phyloP scores from a whole-genome alignment of 805 yeast species.

The Ogataea kodamae region DNA sequence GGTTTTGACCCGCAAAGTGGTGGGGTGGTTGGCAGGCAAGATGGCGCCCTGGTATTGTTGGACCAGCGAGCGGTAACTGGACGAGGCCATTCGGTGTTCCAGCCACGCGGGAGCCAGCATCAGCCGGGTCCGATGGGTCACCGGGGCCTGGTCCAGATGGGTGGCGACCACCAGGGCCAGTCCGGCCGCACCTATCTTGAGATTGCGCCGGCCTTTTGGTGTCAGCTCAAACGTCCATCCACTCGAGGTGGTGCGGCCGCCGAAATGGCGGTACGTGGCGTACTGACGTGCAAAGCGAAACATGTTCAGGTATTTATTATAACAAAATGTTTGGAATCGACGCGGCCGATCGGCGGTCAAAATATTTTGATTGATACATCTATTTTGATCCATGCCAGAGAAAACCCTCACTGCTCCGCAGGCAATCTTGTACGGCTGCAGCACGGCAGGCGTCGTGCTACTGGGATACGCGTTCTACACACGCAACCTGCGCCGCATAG shows the following conservation, averaged over 20 bases:
- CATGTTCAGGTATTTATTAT: background rate
- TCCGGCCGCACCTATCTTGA: conserved; percentile 34
- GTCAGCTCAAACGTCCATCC: conserved; percentile 13
- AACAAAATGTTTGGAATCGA: too few relatives aligned
- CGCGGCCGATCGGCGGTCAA: too few relatives aligned
- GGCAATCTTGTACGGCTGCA: conserved; percentile 30
- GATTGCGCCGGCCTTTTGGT: conserved; percentile 20
- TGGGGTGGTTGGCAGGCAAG: conserved; percentile 62
- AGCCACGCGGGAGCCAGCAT: conserved; percentile 66
- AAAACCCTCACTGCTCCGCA: conserved; percentile 28
- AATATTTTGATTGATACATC: too few relatives aligned
- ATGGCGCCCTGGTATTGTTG: conserved; percentile 48
- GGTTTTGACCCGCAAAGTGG: conserved; percentile 48
- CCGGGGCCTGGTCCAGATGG: conserved; percentile 76
- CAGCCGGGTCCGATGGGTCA: conserved; percentile 66
- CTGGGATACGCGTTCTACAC: conserved; percentile 44
- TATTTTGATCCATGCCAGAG: conserved; percentile 7
- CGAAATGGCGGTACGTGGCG: conserved; percentile 26
- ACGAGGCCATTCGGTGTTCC: conserved; percentile 60
- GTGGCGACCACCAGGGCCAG: conserved; percentile 42
- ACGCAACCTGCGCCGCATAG: conserved; percentile 46
- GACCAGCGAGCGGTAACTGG: conserved; percentile 59
- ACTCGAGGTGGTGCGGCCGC: conserved; percentile 12
- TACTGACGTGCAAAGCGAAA: conserved; percentile 10
- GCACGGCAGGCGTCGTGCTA: conserved; percentile 34